These are phyloP conservation scores for Penicillium freii DNA, from an alignment of 2,329 filamentous ascomycete species.

Conservation along the genomic window DNA sequence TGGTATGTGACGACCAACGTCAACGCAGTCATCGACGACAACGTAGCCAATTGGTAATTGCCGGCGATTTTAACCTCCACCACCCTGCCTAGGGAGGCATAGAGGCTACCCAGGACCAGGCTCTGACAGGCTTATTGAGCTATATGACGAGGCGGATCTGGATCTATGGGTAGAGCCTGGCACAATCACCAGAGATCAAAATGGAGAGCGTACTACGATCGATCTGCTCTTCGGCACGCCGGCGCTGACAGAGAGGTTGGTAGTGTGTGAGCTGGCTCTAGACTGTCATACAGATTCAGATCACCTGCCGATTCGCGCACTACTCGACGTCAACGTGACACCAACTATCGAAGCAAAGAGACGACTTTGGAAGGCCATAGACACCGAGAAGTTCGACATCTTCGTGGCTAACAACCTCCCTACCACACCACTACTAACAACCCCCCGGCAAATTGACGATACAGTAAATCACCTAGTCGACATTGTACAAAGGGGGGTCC, in stretches of 20 bases:
- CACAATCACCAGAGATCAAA: fast-evolving
- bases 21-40: too few relatives aligned
- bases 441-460: background rate
- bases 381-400: background rate
- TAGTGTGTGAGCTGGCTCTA: background rate
- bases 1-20: too few relatives aligned
- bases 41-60: too few relatives aligned
- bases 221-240: background rate
- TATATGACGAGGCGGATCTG: fast-evolving
- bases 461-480: background rate
- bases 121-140: background rate
- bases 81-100: background rate
- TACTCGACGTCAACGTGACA: fast-evolving
- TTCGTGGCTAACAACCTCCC: background rate
- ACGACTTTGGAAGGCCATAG: background rate
- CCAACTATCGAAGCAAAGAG: background rate
- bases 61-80: background rate
- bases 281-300: background rate
- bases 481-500: fast-evolving
- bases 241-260: background rate
- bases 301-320: background rate
- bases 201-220: background rate
- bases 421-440: background rate
- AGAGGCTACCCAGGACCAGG: background rate
- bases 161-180: background rate